phyloP scores from a whole-genome alignment of 805 yeast species.

The Zygotorulaspora chibaensis region DNA sequence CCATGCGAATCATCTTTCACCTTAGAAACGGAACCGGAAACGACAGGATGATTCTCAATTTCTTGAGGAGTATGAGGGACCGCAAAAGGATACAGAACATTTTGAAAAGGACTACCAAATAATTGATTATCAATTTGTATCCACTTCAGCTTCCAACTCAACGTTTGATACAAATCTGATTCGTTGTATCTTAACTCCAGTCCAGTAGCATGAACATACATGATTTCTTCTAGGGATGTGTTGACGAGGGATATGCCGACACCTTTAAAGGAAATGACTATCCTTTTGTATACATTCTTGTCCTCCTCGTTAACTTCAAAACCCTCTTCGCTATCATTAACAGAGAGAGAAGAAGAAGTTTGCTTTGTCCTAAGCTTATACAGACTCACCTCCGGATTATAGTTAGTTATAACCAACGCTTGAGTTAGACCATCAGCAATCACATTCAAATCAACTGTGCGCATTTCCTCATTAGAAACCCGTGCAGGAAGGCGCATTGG shows the following conservation, averaged over 20 bases:
- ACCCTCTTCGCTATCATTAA: constrained; percentile 38
- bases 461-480: constrained; percentile 35
- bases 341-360: constrained; percentile 31
- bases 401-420: constrained; percentile 76
- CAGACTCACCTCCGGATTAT: constrained; percentile 71
- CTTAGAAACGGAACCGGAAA: constrained; percentile 78
- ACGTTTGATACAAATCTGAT: constrained; percentile 76
- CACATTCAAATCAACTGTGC: constrained; percentile 80
- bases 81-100: constrained; percentile 82
- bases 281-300: constrained; percentile 34
- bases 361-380: constrained; percentile 47
- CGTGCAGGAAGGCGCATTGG: constrained; percentile 73
- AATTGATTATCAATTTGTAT: constrained; percentile 89
- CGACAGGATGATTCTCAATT: constrained; percentile 82
- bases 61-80: constrained; percentile 81
- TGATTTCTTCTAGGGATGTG: constrained; percentile 64
- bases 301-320: constrained; percentile 49
- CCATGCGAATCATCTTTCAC: constrained; percentile 91
- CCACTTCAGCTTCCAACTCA: constrained; percentile 85
- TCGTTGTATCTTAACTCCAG: constrained; percentile 76
- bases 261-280: constrained; percentile 71
- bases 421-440: constrained; percentile 96
- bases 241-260: constrained; percentile 83
- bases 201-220: constrained; percentile 80
- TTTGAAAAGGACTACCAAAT: constrained; percentile 84